phyloP scores from a whole-genome alignment of 371 early-diverging fungal species.

The Mucor racemosus region DNA sequence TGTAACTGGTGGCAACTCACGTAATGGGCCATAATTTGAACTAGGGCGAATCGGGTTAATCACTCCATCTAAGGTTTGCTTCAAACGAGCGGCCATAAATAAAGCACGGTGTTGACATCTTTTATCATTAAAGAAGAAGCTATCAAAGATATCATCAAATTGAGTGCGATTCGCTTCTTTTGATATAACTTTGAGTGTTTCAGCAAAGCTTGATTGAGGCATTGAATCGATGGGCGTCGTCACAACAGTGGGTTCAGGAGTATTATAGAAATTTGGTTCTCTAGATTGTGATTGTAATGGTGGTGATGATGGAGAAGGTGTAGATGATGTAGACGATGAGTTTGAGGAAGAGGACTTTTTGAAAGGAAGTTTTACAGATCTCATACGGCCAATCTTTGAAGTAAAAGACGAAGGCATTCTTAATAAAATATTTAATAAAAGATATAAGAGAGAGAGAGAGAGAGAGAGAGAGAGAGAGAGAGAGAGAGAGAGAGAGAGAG shows the following conservation, averaged over 20 bases:
- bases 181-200: slow-evolving; percentile 46
- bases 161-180: slow-evolving; percentile 41
- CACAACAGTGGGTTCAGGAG: slow-evolving; percentile 11
- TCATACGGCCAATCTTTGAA: slow-evolving; percentile 40
- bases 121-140: slow-evolving; percentile 54
- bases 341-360: slow-evolving; percentile 15
- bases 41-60: slow-evolving; percentile 24
- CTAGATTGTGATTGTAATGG: slow-evolving; percentile 7
- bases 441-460: slow-evolving; percentile 7
- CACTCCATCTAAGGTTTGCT: slow-evolving; percentile 34
- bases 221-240: slow-evolving; percentile 13
- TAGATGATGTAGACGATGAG: slow-evolving; percentile 23
- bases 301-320: slow-evolving; percentile 14
- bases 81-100: slow-evolving; percentile 50
- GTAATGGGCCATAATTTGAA: slow-evolving; percentile 17
- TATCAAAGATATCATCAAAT: slow-evolving; percentile 47
- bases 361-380: slow-evolving; percentile 40
- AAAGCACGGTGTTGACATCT: slow-evolving; percentile 52
- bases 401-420: slow-evolving; percentile 33
- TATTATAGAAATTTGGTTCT: slow-evolving; percentile 5
- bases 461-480: slow-evolving; percentile 3
- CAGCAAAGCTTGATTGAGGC: slow-evolving; percentile 34
- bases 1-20: slow-evolving; percentile 8
- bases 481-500: slow-evolving; percentile 1
- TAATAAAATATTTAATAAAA: slow-evolving; percentile 1